These are phyloP conservation scores for Penicillium sp. DNA, from an alignment of 2,329 filamentous ascomycete genomes.

Conservation along the genomic window DNA sequence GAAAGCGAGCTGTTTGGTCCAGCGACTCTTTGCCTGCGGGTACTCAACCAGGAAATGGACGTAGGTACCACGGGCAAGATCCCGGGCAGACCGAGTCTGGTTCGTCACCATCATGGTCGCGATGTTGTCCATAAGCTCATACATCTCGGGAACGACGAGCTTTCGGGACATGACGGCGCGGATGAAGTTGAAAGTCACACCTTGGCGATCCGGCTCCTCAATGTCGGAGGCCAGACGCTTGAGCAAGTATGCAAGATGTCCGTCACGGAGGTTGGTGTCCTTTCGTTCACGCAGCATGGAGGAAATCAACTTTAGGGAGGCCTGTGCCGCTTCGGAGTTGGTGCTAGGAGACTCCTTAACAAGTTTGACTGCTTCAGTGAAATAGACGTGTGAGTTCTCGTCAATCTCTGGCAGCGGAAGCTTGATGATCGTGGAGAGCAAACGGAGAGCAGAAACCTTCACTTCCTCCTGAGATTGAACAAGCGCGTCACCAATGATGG, in stretches of 20 bases:
- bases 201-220: conserved; percentile 87
- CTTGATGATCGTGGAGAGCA: conserved; percentile 82
- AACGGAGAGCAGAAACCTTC: conserved; percentile 79
- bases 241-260: conserved; percentile 78
- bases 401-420: conserved; percentile 73
- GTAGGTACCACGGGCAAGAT: conserved; percentile 84
- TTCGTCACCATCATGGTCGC: conserved; percentile 95
- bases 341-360: conserved; percentile 76
- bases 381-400: conserved; percentile 71
- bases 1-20: conserved; percentile 86
- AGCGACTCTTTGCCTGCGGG: conserved; percentile 84
- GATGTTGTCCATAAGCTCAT: conserved; percentile 86
- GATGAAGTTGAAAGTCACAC: conserved; percentile 92
- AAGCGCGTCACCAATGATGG: conserved; percentile 83
- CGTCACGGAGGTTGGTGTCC: conserved; percentile 74
- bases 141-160: conserved; percentile 81
- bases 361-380: conserved; percentile 78
- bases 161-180: conserved; percentile 82
- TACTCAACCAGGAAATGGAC: conserved; percentile 94
- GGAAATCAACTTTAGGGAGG: conserved; percentile 82
- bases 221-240: conserved; percentile 81
- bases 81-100: conserved; percentile 81
- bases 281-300: conserved; percentile 79
- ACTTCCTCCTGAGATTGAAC: conserved; percentile 87
- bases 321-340: conserved; percentile 79